phyloP scores from a whole-genome alignment of 306 rosid genomes.

The Betula pendula region DNA sequence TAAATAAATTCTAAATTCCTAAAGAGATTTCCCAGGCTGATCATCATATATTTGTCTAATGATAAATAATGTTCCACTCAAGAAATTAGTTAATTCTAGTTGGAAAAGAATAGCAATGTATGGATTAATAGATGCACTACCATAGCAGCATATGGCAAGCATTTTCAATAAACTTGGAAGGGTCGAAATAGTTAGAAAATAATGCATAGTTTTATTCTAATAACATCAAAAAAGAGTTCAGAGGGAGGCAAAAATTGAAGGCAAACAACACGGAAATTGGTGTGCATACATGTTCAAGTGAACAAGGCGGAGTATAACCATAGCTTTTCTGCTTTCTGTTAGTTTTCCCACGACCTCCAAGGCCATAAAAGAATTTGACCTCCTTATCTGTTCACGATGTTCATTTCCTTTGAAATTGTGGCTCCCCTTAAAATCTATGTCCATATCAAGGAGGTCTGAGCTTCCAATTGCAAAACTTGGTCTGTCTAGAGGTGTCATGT shows the following conservation, averaged over 20 bases:
- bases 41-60: background rate
- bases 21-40: background rate
- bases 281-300: slow-evolving; percentile 62
- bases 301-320: slow-evolving; percentile 63
- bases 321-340: slow-evolving; percentile 61
- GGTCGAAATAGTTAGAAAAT: background rate
- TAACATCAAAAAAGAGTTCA: slow-evolving; percentile 17
- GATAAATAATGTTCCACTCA: background rate
- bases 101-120: background rate
- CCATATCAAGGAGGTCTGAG: slow-evolving; percentile 31
- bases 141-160: background rate
- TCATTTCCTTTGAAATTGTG: slow-evolving; percentile 33
- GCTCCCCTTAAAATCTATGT: slow-evolving; percentile 42
- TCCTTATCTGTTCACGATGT: slow-evolving; percentile 46
- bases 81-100: background rate
- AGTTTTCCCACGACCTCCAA: slow-evolving; percentile 66
- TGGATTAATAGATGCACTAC: background rate
- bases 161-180: background rate
- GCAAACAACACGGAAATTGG: slow-evolving; percentile 9
- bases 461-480: slow-evolving; percentile 39
- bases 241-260: slow-evolving; percentile 21
- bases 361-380: slow-evolving; percentile 52
- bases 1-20: background rate
- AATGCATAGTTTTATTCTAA: background rate
- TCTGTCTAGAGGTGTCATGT: slow-evolving; percentile 31